Evolutionary conservation across 495 filamentous ascomycete species (phyloP).

Genomic region (Cryomyces minteri): DNA sequence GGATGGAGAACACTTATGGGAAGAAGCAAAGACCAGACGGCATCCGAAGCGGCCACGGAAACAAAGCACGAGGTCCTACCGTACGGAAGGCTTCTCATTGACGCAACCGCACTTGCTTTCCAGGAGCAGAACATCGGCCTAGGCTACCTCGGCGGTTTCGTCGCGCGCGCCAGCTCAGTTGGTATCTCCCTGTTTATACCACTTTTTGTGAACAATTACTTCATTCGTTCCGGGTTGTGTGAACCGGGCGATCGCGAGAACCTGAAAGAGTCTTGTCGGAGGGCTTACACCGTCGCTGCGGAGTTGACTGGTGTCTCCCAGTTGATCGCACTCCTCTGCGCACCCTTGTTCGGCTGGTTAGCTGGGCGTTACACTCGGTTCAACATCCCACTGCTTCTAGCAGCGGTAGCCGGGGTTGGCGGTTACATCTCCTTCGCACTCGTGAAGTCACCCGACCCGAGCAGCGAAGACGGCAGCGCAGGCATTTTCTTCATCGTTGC

Average conservation of each 20-base stretch:
- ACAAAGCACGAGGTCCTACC: slow-evolving; percentile 7
- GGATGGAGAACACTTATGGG: slow-evolving; percentile 35
- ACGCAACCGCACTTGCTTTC: slow-evolving; percentile 56
- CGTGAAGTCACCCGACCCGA: slow-evolving; percentile 50
- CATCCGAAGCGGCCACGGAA: neutral
- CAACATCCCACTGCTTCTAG: slow-evolving; percentile 55
- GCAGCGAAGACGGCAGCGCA: slow-evolving; percentile 38
- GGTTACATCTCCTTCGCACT: slow-evolving; percentile 59
- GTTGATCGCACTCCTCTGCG: slow-evolving; percentile 63
- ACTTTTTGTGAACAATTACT: slow-evolving; percentile 78
- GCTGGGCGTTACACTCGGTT: slow-evolving; percentile 40
- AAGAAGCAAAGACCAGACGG: slow-evolving; percentile 4
- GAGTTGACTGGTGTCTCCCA: slow-evolving; percentile 78
- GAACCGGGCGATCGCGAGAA: slow-evolving; percentile 28
- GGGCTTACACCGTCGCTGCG: slow-evolving; percentile 71
- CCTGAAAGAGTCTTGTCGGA: slow-evolving; percentile 60
- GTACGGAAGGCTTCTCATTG: slow-evolving; percentile 25
- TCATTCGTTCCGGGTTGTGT: slow-evolving; percentile 65
- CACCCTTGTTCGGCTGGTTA: slow-evolving; percentile 70
- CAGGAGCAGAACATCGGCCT: slow-evolving; percentile 59
- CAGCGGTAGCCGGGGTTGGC: slow-evolving; percentile 49
- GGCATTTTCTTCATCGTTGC: slow-evolving; percentile 59
- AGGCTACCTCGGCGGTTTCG: slow-evolving; percentile 85
- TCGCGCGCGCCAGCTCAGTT: slow-evolving; percentile 88
- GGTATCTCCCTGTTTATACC: slow-evolving; percentile 90